A percentile compares a stretch with the other conserved stretches of the same genome.
Evolutionary conservation across 192 early-diverging fungal genomes (phyloP).

Genomic region (Entomortierella chlamydospora): DNA sequence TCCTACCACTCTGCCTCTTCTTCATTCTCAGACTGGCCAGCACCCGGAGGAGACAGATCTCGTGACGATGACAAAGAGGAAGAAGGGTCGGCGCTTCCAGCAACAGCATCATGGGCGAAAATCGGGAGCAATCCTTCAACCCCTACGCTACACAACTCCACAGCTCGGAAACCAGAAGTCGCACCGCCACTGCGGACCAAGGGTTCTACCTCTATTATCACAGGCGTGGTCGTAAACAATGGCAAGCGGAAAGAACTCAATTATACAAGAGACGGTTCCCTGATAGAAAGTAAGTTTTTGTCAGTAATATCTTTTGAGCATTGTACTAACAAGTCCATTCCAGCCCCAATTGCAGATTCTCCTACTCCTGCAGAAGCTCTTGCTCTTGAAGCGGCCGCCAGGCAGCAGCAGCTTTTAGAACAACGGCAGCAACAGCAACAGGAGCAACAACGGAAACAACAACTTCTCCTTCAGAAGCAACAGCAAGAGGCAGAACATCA

Average conservation of each 20-base stretch:
- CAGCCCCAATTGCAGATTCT: slow-evolving; percentile 13
- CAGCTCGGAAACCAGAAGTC: slow-evolving; percentile 15
- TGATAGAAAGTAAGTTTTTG: slow-evolving; percentile 19
- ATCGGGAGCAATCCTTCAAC: slow-evolving; percentile 55
- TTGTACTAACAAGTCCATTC: too few relatives aligned
- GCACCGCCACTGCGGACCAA: slow-evolving; percentile 33
- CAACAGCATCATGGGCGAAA: slow-evolving; percentile 71
- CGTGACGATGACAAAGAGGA: slow-evolving; percentile 44
- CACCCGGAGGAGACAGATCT: slow-evolving; percentile 28
- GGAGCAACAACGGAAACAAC: slow-evolving; percentile 39
- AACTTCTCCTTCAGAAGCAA: slow-evolving; percentile 23
- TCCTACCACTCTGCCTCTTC: slow-evolving; percentile 28
- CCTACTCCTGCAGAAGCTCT: slow-evolving; percentile 53
- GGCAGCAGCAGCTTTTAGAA: slow-evolving; percentile 42
- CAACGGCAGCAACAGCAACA: slow-evolving; percentile 47
- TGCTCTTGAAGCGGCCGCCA: slow-evolving; percentile 41
- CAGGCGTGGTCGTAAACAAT: slow-evolving; percentile 53
- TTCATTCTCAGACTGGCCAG: slow-evolving; percentile 38
- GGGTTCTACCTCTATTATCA: slow-evolving; percentile 48
- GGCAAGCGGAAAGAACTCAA: slow-evolving; percentile 42
- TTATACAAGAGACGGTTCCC: slow-evolving; percentile 13
- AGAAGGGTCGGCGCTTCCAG: slow-evolving; percentile 64
- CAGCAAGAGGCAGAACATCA: slow-evolving; percentile 19
- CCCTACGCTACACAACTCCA: slow-evolving; percentile 22
- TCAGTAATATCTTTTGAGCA: not conserved